Conservation (phyloP, 2,329 filamentous ascomycete species). For the Gliomastix tumulicola region DNA sequence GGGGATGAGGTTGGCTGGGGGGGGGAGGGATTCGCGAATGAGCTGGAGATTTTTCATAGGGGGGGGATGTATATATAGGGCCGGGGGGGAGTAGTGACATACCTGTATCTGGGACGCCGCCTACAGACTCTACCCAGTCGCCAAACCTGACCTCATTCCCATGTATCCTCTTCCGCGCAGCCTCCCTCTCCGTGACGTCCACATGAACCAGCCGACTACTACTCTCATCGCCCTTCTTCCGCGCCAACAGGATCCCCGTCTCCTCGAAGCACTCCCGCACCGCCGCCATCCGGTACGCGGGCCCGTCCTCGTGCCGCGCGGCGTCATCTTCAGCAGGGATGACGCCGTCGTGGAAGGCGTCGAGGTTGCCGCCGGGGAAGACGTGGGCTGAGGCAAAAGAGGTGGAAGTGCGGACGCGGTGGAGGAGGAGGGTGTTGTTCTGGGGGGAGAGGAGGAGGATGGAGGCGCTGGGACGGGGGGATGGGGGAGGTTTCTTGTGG, state of each 20-base stretch:
- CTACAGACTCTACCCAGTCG: constrained; percentile 53
- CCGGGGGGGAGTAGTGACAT: constrained; percentile 12
- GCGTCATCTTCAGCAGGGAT: constrained; percentile 37
- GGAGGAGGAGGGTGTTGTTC: constrained; percentile 84
- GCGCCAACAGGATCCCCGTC: constrained; percentile 77
- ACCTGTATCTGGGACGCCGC: constrained; percentile 61
- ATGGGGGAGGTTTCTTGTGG: too few species aligned
- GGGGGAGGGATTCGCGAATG: neutral
- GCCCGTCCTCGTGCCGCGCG: constrained; percentile 61
- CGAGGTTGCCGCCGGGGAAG: constrained; percentile 86
- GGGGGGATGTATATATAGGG: neutral
- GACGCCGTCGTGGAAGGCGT: constrained; percentile 66
- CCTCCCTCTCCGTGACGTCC: constrained; percentile 50
- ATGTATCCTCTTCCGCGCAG: constrained; percentile 64
- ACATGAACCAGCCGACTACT: constrained; percentile 64
- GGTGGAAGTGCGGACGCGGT: constrained; percentile 73
- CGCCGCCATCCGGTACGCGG: constrained; percentile 72
- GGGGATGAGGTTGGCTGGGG: constrained; percentile 57
- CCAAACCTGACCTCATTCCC: constrained; percentile 55
- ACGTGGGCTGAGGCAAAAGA: constrained; percentile 91
- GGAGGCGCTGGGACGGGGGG: constrained; percentile 62
- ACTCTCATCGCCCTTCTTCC: constrained; percentile 36
- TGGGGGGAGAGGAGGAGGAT: constrained; percentile 78
- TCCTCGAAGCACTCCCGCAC: constrained; percentile 94
- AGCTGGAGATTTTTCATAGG: neutral